Evolutionary conservation across 148 eudicot genomes (phyloP).

Genomic region (Oxyria digyna): DNA sequence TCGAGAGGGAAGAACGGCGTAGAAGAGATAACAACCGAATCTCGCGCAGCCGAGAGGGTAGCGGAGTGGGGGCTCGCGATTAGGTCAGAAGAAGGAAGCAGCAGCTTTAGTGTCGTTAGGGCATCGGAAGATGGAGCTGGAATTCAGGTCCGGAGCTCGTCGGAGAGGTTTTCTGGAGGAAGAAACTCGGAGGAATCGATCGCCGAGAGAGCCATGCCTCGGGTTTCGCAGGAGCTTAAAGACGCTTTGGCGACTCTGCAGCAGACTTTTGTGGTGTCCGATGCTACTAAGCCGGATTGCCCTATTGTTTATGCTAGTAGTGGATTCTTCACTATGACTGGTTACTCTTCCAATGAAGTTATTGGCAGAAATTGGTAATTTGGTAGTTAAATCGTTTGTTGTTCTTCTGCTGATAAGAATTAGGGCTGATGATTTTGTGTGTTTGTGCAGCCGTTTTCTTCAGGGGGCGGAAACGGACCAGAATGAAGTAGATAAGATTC

Average conservation of each 20-base stretch:
- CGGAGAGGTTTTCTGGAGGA: constrained; percentile 14
- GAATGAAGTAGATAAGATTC: constrained; percentile 70
- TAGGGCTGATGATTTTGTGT: not conserved
- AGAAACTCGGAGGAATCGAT: constrained; percentile 46
- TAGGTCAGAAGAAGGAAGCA: constrained; percentile 8
- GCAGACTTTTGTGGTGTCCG: constrained; percentile 94
- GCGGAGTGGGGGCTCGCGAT: constrained; percentile 61
- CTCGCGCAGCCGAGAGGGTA: constrained; percentile 37
- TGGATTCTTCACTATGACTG: constrained; percentile 92
- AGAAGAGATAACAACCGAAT: constrained; percentile 9
- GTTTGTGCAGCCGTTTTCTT: constrained; percentile 68
- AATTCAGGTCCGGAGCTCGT: constrained; percentile 20
- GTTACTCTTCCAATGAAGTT: constrained; percentile 72
- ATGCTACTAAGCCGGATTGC: constrained; percentile 85
- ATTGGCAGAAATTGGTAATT: constrained; percentile 86
- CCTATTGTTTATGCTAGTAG: constrained; percentile 92
- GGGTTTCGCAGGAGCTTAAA: constrained; percentile 82
- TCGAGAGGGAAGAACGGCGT: not conserved
- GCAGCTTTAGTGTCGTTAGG: not conserved
- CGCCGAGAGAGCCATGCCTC: constrained; percentile 21
- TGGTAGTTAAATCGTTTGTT: constrained; percentile 36
- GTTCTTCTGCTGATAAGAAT: not conserved
- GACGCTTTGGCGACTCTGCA: constrained; percentile 74
- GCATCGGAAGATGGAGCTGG: not conserved
- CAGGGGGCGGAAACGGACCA: constrained; percentile 90